These are phyloP conservation scores for Lactuca saligna DNA, from an alignment of 129 eudicot species.

Conservation along the genomic window DNA sequence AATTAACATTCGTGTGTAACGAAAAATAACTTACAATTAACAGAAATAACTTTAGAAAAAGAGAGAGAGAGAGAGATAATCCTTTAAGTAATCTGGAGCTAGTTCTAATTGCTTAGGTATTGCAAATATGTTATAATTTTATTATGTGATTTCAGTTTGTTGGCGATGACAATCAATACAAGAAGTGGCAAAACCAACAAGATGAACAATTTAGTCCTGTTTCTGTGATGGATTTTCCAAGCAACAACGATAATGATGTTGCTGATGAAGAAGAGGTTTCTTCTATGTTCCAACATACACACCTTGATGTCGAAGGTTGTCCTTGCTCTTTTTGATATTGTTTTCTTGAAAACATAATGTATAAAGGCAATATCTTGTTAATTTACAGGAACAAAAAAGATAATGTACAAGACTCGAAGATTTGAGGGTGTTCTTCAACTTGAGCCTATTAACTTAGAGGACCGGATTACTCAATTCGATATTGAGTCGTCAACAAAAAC, in stretches of 20 bases:
- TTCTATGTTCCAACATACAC: constrained; percentile 39
- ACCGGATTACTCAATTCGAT: constrained; percentile 40
- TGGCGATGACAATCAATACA: constrained; percentile 22
- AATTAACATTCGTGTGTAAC: too few relatives aligned
- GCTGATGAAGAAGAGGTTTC: constrained; percentile 54
- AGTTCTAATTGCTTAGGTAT: background rate
- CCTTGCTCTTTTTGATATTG: background rate
- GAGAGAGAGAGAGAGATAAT: too few relatives aligned
- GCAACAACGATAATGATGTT: constrained; percentile 41
- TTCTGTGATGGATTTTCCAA: constrained; percentile 73
- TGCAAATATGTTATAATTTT: background rate
- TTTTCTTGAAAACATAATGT: background rate
- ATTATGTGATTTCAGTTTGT: background rate
- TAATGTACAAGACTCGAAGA: constrained; percentile 40
- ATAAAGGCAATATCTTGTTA: background rate
- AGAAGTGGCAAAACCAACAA: constrained; percentile 39
- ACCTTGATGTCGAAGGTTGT: constrained; percentile 47
- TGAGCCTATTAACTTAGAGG: constrained; percentile 65
- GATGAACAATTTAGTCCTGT: constrained; percentile 83
- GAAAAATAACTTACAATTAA: background rate
- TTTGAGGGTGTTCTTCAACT: constrained; percentile 45
- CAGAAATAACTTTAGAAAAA: too few relatives aligned
- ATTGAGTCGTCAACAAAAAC: constrained; percentile 25
- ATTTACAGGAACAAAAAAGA: constrained; percentile 46
- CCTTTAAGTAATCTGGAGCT: background rate